Conservation (phyloP, 2,329 filamentous ascomycete species). For the Didymella lethalis region DNA sequence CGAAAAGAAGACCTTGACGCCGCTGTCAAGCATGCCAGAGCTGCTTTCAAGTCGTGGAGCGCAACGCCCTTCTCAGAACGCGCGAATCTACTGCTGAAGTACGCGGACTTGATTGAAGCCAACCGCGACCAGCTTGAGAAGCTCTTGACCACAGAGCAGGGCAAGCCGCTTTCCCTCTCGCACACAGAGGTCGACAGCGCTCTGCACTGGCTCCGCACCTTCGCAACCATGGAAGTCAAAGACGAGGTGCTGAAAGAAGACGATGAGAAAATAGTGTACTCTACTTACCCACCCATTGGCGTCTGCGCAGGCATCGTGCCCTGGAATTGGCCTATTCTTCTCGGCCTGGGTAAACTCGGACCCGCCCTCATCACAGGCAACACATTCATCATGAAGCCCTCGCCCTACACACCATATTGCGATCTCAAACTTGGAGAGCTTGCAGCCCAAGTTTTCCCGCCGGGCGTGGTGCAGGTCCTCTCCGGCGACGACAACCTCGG, state of each 20-base stretch:
- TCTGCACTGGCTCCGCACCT: slow-evolving; percentile 44
- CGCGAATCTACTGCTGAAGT: slow-evolving; percentile 27
- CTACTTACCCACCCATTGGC: slow-evolving; percentile 55
- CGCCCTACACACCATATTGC: slow-evolving; percentile 64
- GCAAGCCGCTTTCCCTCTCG: slow-evolving; percentile 35
- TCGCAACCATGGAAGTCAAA: slow-evolving; percentile 37
- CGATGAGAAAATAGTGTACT: slow-evolving; percentile 54
- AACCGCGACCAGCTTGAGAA: slow-evolving; percentile 31
- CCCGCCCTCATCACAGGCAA: slow-evolving; percentile 66
- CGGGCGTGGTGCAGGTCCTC: slow-evolving; percentile 67
- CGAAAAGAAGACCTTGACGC: slow-evolving; percentile 58
- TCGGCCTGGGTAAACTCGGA: slow-evolving; percentile 61
- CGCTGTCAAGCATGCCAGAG: slow-evolving; percentile 56
- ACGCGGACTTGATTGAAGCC: slow-evolving; percentile 32
- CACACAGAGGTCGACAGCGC: slow-evolving; percentile 27
- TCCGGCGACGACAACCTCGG: slow-evolving; percentile 68
- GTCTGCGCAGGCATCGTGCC: slow-evolving; percentile 51
- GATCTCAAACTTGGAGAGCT: slow-evolving; percentile 67
- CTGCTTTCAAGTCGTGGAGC: slow-evolving; percentile 57
- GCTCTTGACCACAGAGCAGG: slow-evolving; percentile 36
- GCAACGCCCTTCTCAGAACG: slow-evolving; percentile 31
- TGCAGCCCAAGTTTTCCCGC: slow-evolving; percentile 64
- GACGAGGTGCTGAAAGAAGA: slow-evolving; percentile 52
- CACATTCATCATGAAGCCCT: slow-evolving; percentile 64
- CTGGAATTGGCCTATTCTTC: slow-evolving; percentile 54